Evolutionary conservation across 2,329 filamentous ascomycete species (phyloP).

Genomic region (Fusarium sp.): DNA sequence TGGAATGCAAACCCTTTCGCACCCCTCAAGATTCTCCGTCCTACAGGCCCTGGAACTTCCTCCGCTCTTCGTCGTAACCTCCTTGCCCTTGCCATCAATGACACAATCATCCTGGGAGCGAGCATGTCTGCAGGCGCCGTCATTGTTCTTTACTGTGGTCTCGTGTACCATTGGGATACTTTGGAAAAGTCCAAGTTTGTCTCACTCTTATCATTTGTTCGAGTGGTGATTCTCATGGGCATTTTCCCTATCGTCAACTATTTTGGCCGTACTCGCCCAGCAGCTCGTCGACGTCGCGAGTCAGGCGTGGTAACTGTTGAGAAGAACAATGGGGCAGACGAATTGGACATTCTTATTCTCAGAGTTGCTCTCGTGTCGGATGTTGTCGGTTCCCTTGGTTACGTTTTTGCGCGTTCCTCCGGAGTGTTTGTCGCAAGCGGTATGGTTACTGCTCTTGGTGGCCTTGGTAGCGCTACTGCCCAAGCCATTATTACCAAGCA

Average conservation of each 20-base stretch:
- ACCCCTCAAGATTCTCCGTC: slow-evolving; percentile 82
- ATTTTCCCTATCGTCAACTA: slow-evolving; percentile 83
- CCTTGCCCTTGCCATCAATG: slow-evolving; percentile 81
- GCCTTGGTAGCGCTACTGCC: slow-evolving; percentile 85
- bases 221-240: slow-evolving; percentile 80
- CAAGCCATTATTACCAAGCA: slow-evolving; percentile 92
- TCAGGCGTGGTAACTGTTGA: slow-evolving; percentile 56
- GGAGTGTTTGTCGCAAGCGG: slow-evolving; percentile 78
- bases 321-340: slow-evolving; percentile 77
- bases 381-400: slow-evolving; percentile 79
- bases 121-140: slow-evolving; percentile 86
- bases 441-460: slow-evolving; percentile 80
- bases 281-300: slow-evolving; percentile 56
- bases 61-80: slow-evolving; percentile 79
- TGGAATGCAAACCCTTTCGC: slow-evolving; percentile 75
- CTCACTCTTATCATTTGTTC: slow-evolving; percentile 79
- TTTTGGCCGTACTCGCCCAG: slow-evolving; percentile 71
- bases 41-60: slow-evolving; percentile 72
- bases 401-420: slow-evolving; percentile 72
- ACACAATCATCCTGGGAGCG: slow-evolving; percentile 84
- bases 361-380: slow-evolving; percentile 82
- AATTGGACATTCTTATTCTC: slow-evolving; percentile 81
- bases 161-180: slow-evolving; percentile 84
- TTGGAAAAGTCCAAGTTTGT: slow-evolving; percentile 85
- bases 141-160: slow-evolving; percentile 84